Percentiles rank a stretch among this genome's conserved stretches.
phyloP scores from a whole-genome alignment of 306 rosid species.

The Sindora glabra region DNA sequence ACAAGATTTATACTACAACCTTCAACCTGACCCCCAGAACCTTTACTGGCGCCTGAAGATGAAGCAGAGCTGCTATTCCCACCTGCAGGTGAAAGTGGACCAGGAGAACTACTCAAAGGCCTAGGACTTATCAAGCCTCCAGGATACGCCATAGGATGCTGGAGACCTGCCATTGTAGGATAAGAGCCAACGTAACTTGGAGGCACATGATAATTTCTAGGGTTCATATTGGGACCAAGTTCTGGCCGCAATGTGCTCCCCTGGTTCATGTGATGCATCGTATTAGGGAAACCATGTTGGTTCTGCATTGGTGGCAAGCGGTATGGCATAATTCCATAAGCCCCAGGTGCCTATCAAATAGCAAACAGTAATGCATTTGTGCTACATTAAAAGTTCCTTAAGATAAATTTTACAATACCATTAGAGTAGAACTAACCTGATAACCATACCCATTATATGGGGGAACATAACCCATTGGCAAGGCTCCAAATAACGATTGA shows the following conservation, averaged over 20 bases:
- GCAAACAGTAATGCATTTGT: no score
- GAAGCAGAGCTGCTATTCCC: slow-evolving; percentile 43
- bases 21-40: slow-evolving; percentile 88
- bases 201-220: slow-evolving; percentile 65
- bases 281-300: slow-evolving; percentile 83
- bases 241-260: slow-evolving; percentile 74
- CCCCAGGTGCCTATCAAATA: slow-evolving; percentile 74
- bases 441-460: slow-evolving; percentile 92
- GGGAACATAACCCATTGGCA: slow-evolving; percentile 87
- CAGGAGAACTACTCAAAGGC: slow-evolving; percentile 61
- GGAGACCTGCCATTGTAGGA: slow-evolving; percentile 76
- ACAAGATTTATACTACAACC: slow-evolving; percentile 39
- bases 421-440: slow-evolving; percentile 49
- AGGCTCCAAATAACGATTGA: slow-evolving; percentile 83
- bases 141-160: slow-evolving; percentile 73
- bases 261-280: slow-evolving; percentile 76
- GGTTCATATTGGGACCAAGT: slow-evolving; percentile 55
- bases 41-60: slow-evolving; percentile 52
- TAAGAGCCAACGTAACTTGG: slow-evolving; percentile 74
- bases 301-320: slow-evolving; percentile 87
- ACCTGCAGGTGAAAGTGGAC: slow-evolving; percentile 58
- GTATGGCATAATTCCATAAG: slow-evolving; percentile 82
- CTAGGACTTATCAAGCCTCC: slow-evolving; percentile 78
- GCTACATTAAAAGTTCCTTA: no score
- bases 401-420: no score